Evolutionary conservation across 1,284 basidiomycete species (phyloP).

Genomic region (Sporisorium exsertum): DNA sequence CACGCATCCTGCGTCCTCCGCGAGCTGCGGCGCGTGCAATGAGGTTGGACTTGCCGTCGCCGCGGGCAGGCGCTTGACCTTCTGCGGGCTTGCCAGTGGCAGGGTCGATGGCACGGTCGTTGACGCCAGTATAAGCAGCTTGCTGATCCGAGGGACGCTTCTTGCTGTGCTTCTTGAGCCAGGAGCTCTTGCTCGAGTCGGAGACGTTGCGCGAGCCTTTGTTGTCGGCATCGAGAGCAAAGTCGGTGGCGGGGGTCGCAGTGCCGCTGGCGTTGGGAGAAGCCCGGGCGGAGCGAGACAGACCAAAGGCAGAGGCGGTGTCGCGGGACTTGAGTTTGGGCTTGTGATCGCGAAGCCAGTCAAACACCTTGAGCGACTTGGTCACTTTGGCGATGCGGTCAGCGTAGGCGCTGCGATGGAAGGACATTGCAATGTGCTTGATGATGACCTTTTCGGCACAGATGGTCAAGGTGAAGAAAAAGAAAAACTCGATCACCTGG

Average conservation of each 20-base stretch:
- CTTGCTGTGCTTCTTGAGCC: constrained; percentile 60
- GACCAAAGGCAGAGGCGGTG: constrained; percentile 70
- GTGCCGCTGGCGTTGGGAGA: constrained; percentile 44
- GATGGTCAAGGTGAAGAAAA: constrained; percentile 65
- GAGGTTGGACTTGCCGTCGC: constrained; percentile 40
- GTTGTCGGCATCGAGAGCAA: constrained; percentile 22
- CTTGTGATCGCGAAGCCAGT: constrained; percentile 78
- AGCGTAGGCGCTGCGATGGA: constrained; percentile 80
- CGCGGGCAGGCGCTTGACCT: constrained; percentile 42
- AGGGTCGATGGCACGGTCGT: constrained; percentile 36
- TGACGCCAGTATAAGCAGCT: constrained; percentile 15
- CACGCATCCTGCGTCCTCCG: constrained; percentile 25
- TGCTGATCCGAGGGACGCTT: constrained; percentile 48
- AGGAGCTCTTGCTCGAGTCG: constrained; percentile 28
- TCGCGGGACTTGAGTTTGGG: constrained; percentile 73
- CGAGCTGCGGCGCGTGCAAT: constrained; percentile 41
- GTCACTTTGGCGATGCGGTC: constrained; percentile 77
- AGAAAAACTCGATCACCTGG: constrained; percentile 66
- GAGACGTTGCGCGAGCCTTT: constrained; percentile 20
- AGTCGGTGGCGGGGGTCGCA: constrained; percentile 34
- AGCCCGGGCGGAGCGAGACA: constrained; percentile 65
- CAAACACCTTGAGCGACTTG: constrained; percentile 76
- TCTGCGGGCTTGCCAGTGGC: constrained; percentile 41
- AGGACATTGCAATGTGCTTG: constrained; percentile 70
- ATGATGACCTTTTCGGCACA: constrained; percentile 64